A percentile compares a stretch with the other conserved stretches of the same genome.
These are phyloP conservation scores for Coemansia interrupta DNA, from an alignment of 192 early-diverging fungal species.

Conservation along the genomic window DNA sequence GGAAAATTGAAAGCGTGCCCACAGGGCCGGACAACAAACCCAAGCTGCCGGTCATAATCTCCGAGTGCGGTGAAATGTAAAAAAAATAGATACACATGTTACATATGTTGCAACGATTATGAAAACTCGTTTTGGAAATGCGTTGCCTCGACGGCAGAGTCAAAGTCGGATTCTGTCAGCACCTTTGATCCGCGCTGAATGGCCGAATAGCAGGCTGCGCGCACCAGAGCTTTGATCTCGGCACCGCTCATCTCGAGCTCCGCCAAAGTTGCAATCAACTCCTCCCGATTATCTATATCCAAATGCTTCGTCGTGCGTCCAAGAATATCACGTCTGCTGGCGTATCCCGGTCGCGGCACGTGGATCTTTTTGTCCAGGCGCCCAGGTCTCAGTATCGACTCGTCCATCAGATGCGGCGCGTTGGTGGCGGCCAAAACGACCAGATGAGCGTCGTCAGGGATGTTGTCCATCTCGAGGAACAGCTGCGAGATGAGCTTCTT, in stretches of 20 bases:
- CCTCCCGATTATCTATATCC: conserved; percentile 12
- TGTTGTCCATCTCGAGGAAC: conserved; percentile 72
- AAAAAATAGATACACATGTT: not conserved
- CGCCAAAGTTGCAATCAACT: conserved; percentile 16
- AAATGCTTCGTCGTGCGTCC: conserved; percentile 34
- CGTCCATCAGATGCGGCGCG: conserved; percentile 68
- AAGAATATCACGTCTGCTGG: conserved; percentile 66
- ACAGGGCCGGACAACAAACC: conserved; percentile 81
- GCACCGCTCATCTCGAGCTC: conserved; percentile 30
- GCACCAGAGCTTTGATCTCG: conserved; percentile 34
- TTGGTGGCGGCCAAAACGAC: conserved; percentile 88
- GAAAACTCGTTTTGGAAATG: not conserved
- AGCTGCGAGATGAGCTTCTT: conserved; percentile 77
- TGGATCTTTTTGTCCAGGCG: conserved; percentile 76
- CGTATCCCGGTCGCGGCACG: conserved; percentile 60
- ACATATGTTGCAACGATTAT: not conserved
- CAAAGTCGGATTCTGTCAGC: conserved; percentile 9
- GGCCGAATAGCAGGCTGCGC: conserved; percentile 42
- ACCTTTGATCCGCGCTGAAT: conserved; percentile 15
- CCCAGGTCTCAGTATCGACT: conserved; percentile 75
- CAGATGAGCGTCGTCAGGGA: conserved; percentile 56
- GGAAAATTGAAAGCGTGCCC: conserved; percentile 73
- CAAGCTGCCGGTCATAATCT: conserved; percentile 68
- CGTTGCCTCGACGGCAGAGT: not conserved
- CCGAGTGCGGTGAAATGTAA: conserved; percentile 85